Percentiles rank a stretch among this genome's conserved stretches.
Conservation (phyloP, 305 asterid genomes). For the Euphrasia arctica region DNA sequence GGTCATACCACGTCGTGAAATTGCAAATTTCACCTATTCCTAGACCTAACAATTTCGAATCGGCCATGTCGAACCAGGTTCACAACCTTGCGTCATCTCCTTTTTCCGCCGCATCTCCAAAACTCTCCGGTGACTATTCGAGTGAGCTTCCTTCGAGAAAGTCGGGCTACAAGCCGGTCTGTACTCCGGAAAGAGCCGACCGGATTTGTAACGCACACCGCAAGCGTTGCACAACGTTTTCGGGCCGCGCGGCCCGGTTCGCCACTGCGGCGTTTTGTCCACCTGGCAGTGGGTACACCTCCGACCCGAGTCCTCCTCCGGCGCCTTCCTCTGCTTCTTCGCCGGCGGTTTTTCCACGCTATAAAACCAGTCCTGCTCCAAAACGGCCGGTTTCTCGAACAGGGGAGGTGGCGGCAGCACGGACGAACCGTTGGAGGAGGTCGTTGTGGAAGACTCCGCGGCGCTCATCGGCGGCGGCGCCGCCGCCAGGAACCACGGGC, state of each 20-base stretch:
- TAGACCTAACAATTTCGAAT: no score
- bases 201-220: slow-evolving; percentile 86
- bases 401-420: slow-evolving; percentile 36
- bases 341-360: slow-evolving; percentile 34
- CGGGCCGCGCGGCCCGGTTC: slow-evolving; percentile 88
- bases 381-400: slow-evolving; percentile 41
- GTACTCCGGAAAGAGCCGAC: slow-evolving; percentile 84
- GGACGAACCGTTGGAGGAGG: slow-evolving; percentile 59
- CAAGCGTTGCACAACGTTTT: slow-evolving; percentile 91
- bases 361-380: neutral
- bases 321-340: slow-evolving; percentile 40
- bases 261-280: slow-evolving; percentile 91
- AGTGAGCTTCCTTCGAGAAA: slow-evolving; percentile 69
- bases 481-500: slow-evolving; percentile 25
- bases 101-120: slow-evolving; percentile 85
- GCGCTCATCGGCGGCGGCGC: neutral
- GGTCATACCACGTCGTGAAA: no score
- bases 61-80: no score
- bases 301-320: slow-evolving; percentile 32
- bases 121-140: slow-evolving; percentile 82
- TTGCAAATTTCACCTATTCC: no score
- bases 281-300: slow-evolving; percentile 91
- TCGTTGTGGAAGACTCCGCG: slow-evolving; percentile 48
- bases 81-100: slow-evolving; percentile 26
- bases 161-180: slow-evolving; percentile 97